Evolutionary conservation across 2,329 filamentous ascomycete genomes (phyloP).

Genomic region (Aschersonia sp.): DNA sequence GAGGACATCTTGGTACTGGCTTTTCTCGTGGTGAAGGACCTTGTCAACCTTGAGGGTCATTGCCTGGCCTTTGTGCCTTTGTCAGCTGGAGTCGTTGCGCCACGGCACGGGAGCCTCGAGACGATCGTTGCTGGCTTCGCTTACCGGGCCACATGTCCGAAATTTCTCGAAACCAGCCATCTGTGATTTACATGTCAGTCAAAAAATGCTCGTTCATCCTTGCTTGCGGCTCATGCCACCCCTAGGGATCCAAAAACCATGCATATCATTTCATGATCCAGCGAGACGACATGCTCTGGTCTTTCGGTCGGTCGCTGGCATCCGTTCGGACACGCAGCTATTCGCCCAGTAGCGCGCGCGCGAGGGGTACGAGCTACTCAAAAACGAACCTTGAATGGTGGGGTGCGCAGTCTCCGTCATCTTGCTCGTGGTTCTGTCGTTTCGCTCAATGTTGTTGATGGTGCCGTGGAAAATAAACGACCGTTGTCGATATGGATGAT

Average conservation of each 20-base stretch:
- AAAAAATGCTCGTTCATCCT: not conserved
- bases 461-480: not conserved
- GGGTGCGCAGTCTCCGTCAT: conserved; percentile 59
- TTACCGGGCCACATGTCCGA: conserved; percentile 89
- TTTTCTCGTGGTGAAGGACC: conserved; percentile 98
- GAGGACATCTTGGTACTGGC: conserved; percentile 96
- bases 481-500: no score
- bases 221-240: not conserved
- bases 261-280: not conserved
- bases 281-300: no score
- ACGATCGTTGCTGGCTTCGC: conserved; percentile 1
- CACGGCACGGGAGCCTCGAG: no score
- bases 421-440: conserved; percentile 14
- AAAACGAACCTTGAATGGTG: conserved; percentile 50
- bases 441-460: conserved; percentile 4
- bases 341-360: not conserved
- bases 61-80: conserved; percentile 70
- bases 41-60: conserved; percentile 98
- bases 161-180: conserved; percentile 99
- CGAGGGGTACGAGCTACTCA: conserved; percentile 1
- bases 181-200: conserved; percentile 27
- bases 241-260: no score
- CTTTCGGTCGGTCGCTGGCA: no score
- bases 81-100: no score
- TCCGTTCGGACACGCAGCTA: no score